phyloP scores from a whole-genome alignment of 2,329 filamentous ascomycete species.

The Lasiodiplodia gonubiensis region DNA sequence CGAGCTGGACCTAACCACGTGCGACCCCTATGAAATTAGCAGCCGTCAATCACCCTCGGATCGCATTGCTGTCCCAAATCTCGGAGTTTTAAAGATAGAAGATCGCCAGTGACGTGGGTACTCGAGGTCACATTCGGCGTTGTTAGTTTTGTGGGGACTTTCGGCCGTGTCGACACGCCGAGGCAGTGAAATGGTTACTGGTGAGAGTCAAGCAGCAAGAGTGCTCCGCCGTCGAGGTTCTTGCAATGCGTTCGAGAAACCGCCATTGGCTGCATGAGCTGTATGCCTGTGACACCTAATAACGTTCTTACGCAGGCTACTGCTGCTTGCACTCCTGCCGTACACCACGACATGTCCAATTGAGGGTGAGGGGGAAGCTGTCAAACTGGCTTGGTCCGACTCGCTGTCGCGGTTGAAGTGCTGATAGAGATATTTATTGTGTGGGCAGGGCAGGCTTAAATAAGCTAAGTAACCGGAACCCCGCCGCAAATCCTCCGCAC shows the following conservation, averaged over 20 bases:
- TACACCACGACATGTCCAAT: neutral
- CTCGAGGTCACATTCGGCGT: neutral
- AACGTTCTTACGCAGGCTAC: neutral
- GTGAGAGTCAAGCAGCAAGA: neutral
- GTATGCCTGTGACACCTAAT: neutral
- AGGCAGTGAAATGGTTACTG: no score
- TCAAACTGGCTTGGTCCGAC: neutral
- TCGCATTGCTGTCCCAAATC: neutral
- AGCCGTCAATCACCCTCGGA: neutral
- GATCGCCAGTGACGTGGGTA: neutral
- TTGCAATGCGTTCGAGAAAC: neutral
- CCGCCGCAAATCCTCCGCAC: constrained; percentile 24
- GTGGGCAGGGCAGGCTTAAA: neutral
- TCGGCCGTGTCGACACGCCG: neutral
- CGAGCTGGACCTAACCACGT: neutral
- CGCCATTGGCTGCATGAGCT: neutral
- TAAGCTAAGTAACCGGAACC: neutral
- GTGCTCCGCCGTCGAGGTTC: neutral
- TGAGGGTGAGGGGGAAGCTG: neutral
- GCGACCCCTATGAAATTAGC: neutral
- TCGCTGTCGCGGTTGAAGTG: neutral
- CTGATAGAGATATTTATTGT: neutral
- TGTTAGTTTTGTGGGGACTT: neutral
- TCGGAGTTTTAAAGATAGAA: neutral
- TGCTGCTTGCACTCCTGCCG: neutral